Conservation (phyloP, 345 rosid genomes). For the Populus tremula region DNA sequence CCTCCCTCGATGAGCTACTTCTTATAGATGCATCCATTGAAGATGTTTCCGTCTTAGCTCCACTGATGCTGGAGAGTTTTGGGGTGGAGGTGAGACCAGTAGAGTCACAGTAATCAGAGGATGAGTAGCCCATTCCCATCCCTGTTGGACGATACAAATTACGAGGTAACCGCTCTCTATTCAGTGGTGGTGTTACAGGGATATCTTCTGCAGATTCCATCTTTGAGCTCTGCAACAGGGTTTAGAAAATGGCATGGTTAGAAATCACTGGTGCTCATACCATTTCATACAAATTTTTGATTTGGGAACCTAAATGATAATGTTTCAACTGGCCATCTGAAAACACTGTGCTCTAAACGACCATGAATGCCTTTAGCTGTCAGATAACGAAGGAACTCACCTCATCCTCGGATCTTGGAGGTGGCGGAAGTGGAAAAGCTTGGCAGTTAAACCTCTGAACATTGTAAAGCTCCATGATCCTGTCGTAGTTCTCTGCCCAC, state of each 20-base stretch:
- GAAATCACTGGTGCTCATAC: neutral
- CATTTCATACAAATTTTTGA: neutral
- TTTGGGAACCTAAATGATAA: neutral
- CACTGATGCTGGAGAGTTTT: constrained; percentile 86
- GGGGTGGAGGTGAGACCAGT: constrained; percentile 75
- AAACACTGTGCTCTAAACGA: neutral
- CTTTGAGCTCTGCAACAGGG: constrained; percentile 28
- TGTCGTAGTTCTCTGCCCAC: constrained; percentile 39
- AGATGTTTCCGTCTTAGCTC: constrained; percentile 85
- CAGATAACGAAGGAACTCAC: constrained; percentile 5
- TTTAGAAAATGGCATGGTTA: neutral
- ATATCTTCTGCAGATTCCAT: constrained; percentile 28
- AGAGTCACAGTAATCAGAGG: constrained; percentile 54
- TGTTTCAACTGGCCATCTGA: neutral
- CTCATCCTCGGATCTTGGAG: constrained; percentile 34
- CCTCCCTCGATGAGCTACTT: constrained; percentile 37
- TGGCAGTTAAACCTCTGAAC: constrained; percentile 31
- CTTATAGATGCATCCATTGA: constrained; percentile 51
- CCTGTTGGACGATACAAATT: constrained; percentile 29
- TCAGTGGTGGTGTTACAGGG: constrained; percentile 33
- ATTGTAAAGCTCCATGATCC: constrained; percentile 37
- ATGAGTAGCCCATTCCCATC: constrained; percentile 25
- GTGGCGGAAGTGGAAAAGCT: constrained; percentile 35
- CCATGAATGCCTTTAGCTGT: neutral
- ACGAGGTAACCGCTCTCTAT: constrained; percentile 61